Evolutionary conservation across 257 asterid species (phyloP).

Genomic region (Penstemon newberryi): DNA sequence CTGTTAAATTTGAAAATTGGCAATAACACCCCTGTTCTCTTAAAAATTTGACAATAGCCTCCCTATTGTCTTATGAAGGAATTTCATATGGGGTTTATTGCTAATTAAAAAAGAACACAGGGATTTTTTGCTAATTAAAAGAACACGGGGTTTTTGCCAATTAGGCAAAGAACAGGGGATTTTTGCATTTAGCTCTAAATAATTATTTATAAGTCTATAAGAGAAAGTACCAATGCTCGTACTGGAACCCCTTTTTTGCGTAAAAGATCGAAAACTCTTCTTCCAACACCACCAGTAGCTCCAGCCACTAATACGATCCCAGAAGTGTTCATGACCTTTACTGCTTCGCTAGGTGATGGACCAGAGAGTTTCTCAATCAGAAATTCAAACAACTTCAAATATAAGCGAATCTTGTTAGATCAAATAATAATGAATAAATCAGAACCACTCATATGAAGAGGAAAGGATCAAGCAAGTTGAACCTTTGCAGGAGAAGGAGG

Average conservation of each 20-base stretch:
- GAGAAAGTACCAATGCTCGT: constrained; percentile 66
- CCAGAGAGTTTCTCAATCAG: constrained; percentile 89
- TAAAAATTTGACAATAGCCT: too few species aligned
- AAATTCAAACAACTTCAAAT: constrained; percentile 74
- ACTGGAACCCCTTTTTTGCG: constrained; percentile 63
- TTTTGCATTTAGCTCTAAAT: too few species aligned
- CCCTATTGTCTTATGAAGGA: too few species aligned
- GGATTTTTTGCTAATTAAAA: too few species aligned
- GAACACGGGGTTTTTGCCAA: too few species aligned
- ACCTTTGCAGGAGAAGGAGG: constrained; percentile 98
- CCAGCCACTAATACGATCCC: constrained; percentile 85
- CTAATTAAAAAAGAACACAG: too few species aligned
- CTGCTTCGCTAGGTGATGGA: constrained; percentile 74
- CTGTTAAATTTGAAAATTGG: too few species aligned
- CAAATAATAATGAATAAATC: constrained; percentile 2
- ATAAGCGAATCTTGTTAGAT: constrained; percentile 44
- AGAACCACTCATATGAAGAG: constrained; percentile 1
- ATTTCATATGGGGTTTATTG: too few species aligned
- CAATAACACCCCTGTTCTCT: too few species aligned
- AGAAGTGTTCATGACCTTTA: constrained; percentile 58
- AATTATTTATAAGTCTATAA: too few species aligned
- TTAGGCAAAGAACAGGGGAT: too few species aligned
- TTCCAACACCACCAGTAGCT: constrained; percentile 98
- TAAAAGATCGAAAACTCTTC: constrained; percentile 82
- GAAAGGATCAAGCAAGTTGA: constrained; percentile 28